Percentiles rank a stretch among this genome's conserved stretches.
Conservation (phyloP, 306 rosid species). For the Trifolium pratense region DNA sequence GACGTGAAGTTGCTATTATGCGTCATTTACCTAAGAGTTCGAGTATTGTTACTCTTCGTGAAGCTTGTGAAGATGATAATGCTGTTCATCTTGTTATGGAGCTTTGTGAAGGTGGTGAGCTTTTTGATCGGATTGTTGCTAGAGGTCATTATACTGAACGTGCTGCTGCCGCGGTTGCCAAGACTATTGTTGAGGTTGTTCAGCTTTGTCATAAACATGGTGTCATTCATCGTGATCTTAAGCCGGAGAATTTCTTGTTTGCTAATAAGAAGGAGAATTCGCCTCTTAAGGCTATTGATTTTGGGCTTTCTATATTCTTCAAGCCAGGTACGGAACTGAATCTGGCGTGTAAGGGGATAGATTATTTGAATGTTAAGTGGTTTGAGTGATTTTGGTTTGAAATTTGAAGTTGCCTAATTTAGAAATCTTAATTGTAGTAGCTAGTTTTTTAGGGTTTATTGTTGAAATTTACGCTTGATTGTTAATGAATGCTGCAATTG, state of each 20-base stretch:
- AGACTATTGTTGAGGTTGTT: slow-evolving; percentile 93
- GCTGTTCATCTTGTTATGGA: slow-evolving; percentile 99
- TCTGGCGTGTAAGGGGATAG: not conserved
- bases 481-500: slow-evolving; percentile 1
- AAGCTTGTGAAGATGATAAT: slow-evolving; percentile 94
- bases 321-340: slow-evolving; percentile 73
- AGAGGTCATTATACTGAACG: slow-evolving; percentile 95
- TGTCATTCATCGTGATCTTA: slow-evolving; percentile 92
- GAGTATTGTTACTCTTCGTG: slow-evolving; percentile 84
- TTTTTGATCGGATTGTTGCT: slow-evolving; percentile 96
- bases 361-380: not conserved
- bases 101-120: slow-evolving; percentile 97
- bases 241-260: slow-evolving; percentile 94
- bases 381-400: slow-evolving; percentile 13
- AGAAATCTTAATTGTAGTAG: slow-evolving; percentile 7
- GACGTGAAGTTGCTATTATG: slow-evolving; percentile 98
- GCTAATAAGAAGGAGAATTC: slow-evolving; percentile 99
- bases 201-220: slow-evolving; percentile 98
- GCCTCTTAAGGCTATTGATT: slow-evolving; percentile 95
- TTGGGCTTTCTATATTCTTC: slow-evolving; percentile 93
- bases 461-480: not conserved
- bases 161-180: slow-evolving; percentile 79
- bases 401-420: slow-evolving; percentile 12
- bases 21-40: slow-evolving; percentile 86
- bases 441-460: not conserved